Percentiles rank a stretch among this genome's conserved stretches.
These are phyloP conservation scores for Tilletiopsis washingtonensis DNA, from an alignment of 1,284 basidiomycete genomes.

Conservation along the genomic window DNA sequence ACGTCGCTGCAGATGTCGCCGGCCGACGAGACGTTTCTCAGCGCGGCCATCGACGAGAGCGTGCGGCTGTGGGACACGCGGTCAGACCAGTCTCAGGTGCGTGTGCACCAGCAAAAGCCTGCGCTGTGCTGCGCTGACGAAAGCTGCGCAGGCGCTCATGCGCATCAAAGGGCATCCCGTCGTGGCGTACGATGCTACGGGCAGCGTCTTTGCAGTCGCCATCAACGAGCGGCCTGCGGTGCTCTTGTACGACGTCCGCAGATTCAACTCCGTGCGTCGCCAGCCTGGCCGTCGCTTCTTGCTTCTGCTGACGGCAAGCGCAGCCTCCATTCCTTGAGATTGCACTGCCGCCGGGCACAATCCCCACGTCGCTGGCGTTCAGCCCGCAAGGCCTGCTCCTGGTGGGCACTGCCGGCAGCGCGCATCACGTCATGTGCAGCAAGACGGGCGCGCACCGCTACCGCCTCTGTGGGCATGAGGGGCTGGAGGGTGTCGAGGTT, in stretches of 20 bases:
- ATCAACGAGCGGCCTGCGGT: constrained; percentile 56
- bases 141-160: constrained; percentile 49
- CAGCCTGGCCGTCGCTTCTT: too few species aligned
- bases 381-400: constrained; percentile 75
- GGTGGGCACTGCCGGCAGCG: constrained; percentile 81
- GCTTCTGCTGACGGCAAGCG: not conserved
- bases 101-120: constrained; percentile 11
- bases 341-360: constrained; percentile 63
- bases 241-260: constrained; percentile 66
- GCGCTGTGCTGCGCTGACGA: not conserved
- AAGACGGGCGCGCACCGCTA: constrained; percentile 19
- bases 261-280: constrained; percentile 64
- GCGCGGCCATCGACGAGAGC: constrained; percentile 83
- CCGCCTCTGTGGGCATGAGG: constrained; percentile 31
- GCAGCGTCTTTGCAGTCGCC: constrained; percentile 84
- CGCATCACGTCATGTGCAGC: constrained; percentile 66
- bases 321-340: constrained; percentile 74
- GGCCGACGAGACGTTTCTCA: constrained; percentile 89
- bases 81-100: constrained; percentile 60
- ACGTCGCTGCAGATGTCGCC: constrained; percentile 86
- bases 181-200: constrained; percentile 81
- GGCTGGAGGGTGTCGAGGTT: constrained; percentile 27
- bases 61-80: constrained; percentile 96
- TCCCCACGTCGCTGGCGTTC: constrained; percentile 84
- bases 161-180: constrained; percentile 62